phyloP scores from a whole-genome alignment of 192 early-diverging fungal species.

The Phlyctochytrium bullatum region DNA sequence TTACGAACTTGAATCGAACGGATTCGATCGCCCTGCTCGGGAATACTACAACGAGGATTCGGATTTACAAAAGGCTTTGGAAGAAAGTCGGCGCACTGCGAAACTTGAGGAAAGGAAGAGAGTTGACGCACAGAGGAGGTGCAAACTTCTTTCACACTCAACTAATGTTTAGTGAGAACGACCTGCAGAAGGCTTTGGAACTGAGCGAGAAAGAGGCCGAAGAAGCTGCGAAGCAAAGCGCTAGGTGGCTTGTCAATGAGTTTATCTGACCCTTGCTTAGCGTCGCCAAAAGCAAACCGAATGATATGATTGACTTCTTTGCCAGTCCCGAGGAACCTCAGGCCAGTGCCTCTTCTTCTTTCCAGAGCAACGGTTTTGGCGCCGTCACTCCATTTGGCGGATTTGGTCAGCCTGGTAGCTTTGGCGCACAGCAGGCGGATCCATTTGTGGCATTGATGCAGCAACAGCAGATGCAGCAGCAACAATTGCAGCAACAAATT shows the following conservation, averaged over 20 bases:
- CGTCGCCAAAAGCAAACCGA: constrained; percentile 9
- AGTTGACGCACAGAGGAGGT: constrained; percentile 21
- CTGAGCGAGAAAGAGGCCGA: constrained; percentile 43
- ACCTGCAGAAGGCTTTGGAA: constrained; percentile 47
- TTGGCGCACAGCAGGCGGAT: constrained; percentile 15
- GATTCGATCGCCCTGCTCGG: constrained; percentile 5
- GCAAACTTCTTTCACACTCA: not conserved
- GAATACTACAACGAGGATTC: constrained; percentile 69
- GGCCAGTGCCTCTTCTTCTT: constrained; percentile 14
- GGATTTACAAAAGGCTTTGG: constrained; percentile 78
- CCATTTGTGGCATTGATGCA: constrained; percentile 28
- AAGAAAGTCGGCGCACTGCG: constrained; percentile 74
- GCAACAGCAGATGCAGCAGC: constrained; percentile 40
- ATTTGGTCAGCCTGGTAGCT: constrained; percentile 19
- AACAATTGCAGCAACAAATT: constrained; percentile 38
- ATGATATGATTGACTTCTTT: constrained; percentile 51
- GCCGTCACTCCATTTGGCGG: constrained; percentile 20
- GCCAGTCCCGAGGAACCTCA: constrained; percentile 31
- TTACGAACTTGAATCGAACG: not conserved
- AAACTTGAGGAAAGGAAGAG: constrained; percentile 53
- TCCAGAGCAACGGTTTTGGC: not conserved
- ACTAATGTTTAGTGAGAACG: constrained; percentile 12
- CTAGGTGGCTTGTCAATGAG: not conserved
- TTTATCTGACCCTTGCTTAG: constrained; percentile 4
- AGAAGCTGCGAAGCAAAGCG: constrained; percentile 3